These are phyloP conservation scores for Zygosaccharomyces bailii DNA, from an alignment of 805 yeast species.

Conservation along the genomic window DNA sequence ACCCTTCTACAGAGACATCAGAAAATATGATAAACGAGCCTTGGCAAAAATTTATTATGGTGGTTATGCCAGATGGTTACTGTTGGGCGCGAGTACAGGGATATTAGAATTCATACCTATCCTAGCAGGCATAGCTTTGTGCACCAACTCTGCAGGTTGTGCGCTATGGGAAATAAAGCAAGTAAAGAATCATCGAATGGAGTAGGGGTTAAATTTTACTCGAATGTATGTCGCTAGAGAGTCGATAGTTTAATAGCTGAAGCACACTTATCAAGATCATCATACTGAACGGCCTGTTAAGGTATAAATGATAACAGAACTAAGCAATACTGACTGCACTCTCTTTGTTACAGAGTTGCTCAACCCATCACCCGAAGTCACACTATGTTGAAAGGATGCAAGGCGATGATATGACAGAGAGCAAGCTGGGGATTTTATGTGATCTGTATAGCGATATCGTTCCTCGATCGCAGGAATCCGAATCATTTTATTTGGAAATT, in stretches of 20 bases:
- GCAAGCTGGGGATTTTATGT: constrained; percentile 39
- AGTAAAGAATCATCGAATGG: constrained; percentile 1
- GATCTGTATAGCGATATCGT: constrained; percentile 43
- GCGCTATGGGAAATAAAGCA: constrained; percentile 15
- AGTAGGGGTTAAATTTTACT: background rate
- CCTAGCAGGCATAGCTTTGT: constrained; percentile 13
- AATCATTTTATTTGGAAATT: constrained; percentile 40
- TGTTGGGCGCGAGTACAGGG: constrained; percentile 13
- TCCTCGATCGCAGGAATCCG: constrained; percentile 35
- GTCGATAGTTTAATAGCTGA: background rate
- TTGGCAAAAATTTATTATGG: constrained; percentile 10
- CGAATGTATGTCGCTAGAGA: background rate
- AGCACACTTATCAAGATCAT: no score
- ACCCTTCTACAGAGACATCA: constrained; percentile 11
- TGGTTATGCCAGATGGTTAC: constrained; percentile 12
- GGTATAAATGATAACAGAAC: no score
- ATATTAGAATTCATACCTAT: constrained; percentile 13
- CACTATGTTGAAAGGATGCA: no score
- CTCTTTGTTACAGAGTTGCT: no score
- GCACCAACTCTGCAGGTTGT: constrained; percentile 16
- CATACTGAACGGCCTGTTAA: background rate
- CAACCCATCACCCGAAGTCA: no score
- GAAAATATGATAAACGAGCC: constrained; percentile 5
- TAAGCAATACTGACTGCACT: no score
- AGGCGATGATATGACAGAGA: constrained; percentile 33